Conservation (phyloP, 2,329 filamentous ascomycete species). For the Pleoardoris graminearum region DNA sequence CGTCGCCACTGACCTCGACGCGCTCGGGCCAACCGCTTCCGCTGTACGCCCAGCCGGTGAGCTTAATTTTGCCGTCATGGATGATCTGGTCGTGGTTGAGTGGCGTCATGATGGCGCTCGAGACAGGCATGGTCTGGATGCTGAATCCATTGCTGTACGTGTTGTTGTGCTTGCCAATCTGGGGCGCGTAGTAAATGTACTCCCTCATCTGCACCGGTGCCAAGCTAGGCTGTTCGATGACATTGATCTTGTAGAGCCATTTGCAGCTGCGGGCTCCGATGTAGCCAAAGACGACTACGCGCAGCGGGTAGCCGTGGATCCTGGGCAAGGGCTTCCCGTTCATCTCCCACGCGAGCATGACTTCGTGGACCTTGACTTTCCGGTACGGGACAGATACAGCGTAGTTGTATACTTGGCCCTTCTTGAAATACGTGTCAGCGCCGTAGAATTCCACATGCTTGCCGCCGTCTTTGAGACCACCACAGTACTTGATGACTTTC, state of each 20-base stretch:
- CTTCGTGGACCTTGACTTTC: conserved; percentile 69
- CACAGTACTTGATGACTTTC: conserved; percentile 71
- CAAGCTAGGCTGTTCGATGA: conserved; percentile 58
- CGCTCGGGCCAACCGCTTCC: conserved; percentile 57
- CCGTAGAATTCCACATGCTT: conserved; percentile 71
- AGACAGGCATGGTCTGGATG: conserved; percentile 74
- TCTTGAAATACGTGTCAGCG: conserved; percentile 74
- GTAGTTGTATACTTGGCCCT: conserved; percentile 68
- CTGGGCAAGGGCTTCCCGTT: conserved; percentile 66
- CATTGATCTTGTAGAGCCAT: conserved; percentile 66
- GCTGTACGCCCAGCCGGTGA: conserved; percentile 53
- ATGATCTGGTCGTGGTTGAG: conserved; percentile 62
- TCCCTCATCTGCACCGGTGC: conserved; percentile 68
- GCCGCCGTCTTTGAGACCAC: conserved; percentile 59
- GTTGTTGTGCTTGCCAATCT: conserved; percentile 69
- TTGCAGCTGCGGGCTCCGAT: conserved; percentile 67
- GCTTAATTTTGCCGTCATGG: conserved; percentile 61
- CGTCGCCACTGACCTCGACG: conserved; percentile 66
- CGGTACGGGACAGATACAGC: conserved; percentile 67
- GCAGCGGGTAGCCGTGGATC: conserved; percentile 68
- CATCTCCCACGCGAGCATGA: conserved; percentile 72
- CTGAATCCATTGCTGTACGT: conserved; percentile 64
- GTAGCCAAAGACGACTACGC: conserved; percentile 66
- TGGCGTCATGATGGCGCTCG: conserved; percentile 67
- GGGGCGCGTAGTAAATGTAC: conserved; percentile 70